phyloP scores from a whole-genome alignment of 1,284 basidiomycete genomes.

The Tilletia caries region DNA sequence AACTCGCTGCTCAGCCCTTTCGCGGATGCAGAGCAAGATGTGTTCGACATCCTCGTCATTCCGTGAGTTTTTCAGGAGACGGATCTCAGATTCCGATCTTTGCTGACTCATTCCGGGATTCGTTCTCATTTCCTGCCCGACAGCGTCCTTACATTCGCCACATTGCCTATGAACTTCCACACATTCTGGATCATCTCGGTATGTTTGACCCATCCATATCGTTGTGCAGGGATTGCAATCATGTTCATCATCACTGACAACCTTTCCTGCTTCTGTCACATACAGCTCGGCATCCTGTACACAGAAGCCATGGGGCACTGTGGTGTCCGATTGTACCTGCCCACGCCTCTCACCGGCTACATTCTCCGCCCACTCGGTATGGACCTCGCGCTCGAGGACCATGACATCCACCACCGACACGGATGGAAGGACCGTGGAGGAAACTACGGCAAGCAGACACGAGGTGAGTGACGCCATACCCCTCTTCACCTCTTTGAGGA shows the following conservation, averaged over 20 bases:
- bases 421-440: background rate
- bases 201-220: background rate
- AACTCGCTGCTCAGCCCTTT: slow-evolving; percentile 34
- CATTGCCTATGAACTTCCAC: slow-evolving; percentile 1
- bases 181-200: slow-evolving; percentile 1
- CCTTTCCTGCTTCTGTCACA: slow-evolving; percentile 1
- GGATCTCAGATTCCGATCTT: background rate
- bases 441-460: slow-evolving; percentile 15
- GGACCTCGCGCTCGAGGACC: slow-evolving; percentile 16
- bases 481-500: no score
- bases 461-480: no score
- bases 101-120: background rate
- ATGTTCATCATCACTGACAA: background rate
- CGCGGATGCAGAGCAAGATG: slow-evolving; percentile 41
- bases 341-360: slow-evolving; percentile 27
- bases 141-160: background rate
- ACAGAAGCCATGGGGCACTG: slow-evolving; percentile 44
- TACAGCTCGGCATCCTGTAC: slow-evolving; percentile 40
- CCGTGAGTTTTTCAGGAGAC: background rate
- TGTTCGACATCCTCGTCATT: slow-evolving; percentile 35
- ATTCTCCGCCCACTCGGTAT: slow-evolving; percentile 13
- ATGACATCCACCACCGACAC: slow-evolving; percentile 16
- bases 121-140: background rate
- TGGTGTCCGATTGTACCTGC: slow-evolving; percentile 42
- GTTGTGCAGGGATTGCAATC: background rate